Evolutionary conservation across 2,329 filamentous ascomycete species (phyloP).

Genomic region (Grosmannia huntii): DNA sequence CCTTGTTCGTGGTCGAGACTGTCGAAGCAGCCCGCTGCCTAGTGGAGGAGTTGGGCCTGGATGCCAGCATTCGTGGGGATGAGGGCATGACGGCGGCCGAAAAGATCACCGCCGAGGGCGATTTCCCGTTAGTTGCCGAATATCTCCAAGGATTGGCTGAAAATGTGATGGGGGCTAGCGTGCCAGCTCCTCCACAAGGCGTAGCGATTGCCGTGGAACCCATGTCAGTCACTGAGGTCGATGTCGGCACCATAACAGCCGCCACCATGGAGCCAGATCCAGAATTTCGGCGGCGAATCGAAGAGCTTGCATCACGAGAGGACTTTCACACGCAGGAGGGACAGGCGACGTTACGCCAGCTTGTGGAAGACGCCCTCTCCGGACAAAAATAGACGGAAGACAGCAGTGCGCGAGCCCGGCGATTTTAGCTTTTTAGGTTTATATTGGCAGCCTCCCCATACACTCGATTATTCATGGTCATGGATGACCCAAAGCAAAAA

Average conservation of each 20-base stretch:
- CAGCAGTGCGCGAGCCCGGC: conserved; percentile 50
- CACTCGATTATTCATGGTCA: conserved; percentile 22
- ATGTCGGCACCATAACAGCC: conserved; percentile 13
- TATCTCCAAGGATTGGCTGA: conserved; percentile 43
- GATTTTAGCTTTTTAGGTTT: conserved; percentile 17
- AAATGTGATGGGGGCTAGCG: conserved; percentile 17
- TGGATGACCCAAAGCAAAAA: conserved; percentile 50
- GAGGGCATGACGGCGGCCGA: conserved; percentile 73
- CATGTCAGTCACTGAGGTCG: conserved; percentile 33
- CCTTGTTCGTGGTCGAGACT: conserved; percentile 85
- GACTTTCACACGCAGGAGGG: conserved; percentile 75
- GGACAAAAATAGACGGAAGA: conserved; percentile 52
- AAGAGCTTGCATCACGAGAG: conserved; percentile 70
- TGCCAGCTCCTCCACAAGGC: conserved; percentile 60
- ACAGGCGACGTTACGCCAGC: conserved; percentile 62
- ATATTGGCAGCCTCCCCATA: not conserved
- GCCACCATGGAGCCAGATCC: conserved; percentile 57
- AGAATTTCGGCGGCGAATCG: conserved; percentile 74
- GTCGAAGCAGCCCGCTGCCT: conserved; percentile 65
- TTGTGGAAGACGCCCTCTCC: conserved; percentile 69
- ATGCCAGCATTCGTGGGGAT: conserved; percentile 50
- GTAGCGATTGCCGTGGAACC: conserved; percentile 67
- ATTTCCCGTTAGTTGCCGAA: conserved; percentile 60
- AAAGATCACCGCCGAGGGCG: conserved; percentile 65
- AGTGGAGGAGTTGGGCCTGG: conserved; percentile 68